These are phyloP conservation scores for Entoloma clypeatum DNA, from an alignment of 1,284 basidiomycete genomes.

Conservation along the genomic window DNA sequence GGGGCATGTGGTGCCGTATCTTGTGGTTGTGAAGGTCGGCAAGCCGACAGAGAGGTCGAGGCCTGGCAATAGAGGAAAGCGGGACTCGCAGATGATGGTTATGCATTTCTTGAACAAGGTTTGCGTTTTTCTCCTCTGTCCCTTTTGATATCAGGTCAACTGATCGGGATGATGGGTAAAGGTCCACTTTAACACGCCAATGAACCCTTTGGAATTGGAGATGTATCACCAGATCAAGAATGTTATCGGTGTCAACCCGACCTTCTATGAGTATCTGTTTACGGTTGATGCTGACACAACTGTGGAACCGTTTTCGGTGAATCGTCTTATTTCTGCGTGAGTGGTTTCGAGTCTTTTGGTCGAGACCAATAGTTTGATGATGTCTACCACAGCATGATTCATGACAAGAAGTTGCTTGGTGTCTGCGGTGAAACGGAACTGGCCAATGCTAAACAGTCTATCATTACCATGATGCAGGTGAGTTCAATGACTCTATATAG, in stretches of 20 bases:
- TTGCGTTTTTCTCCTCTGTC: constrained; percentile 11
- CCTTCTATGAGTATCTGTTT: constrained; percentile 97
- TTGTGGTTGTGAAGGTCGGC: constrained; percentile 96
- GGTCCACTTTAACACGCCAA: constrained; percentile 95
- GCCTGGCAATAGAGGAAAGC: constrained; percentile 95
- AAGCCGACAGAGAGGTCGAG: constrained; percentile 91
- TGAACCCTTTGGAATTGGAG: constrained; percentile 96
- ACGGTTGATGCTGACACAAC: constrained; percentile 98
- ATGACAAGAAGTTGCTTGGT: constrained; percentile 91
- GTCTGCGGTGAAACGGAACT: constrained; percentile 93
- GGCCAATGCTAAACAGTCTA: constrained; percentile 87
- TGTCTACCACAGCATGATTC: constrained; percentile 63
- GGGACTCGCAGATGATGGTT: constrained; percentile 93
- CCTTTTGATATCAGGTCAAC: no score
- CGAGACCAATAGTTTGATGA: constrained; percentile 11
- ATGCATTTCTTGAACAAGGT: constrained; percentile 98
- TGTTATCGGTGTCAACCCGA: constrained; percentile 97
- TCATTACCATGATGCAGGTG: constrained; percentile 98
- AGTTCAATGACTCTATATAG: constrained; percentile 20
- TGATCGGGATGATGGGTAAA: constrained; percentile 29
- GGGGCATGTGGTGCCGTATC: constrained; percentile 95
- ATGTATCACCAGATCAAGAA: constrained; percentile 99
- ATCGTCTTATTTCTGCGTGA: constrained; percentile 87
- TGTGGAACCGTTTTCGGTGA: constrained; percentile 81
- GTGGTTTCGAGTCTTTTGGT: constrained; percentile 28